Percentiles rank a stretch among this genome's conserved stretches.
Evolutionary conservation across 164 flowering plant species (phyloP).

Genomic region (Piper longum): DNA sequence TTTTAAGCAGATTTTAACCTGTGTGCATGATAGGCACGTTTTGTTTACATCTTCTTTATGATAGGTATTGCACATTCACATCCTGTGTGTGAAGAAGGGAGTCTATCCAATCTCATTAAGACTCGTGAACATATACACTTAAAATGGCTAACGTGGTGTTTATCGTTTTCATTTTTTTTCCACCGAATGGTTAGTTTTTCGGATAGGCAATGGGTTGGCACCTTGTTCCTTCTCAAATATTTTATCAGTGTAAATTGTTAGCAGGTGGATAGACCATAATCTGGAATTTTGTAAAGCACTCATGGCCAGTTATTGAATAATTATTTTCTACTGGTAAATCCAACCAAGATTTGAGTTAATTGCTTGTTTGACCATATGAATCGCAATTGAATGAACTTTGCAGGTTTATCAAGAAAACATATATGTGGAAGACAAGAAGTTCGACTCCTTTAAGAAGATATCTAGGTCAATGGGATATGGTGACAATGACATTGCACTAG

Average conservation of each 20-base stretch:
- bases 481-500: slow-evolving; percentile 66
- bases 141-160: no score
- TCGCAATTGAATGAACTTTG: not conserved
- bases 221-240: not conserved
- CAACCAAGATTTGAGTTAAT: not conserved
- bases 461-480: slow-evolving; percentile 87
- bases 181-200: not conserved
- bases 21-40: not conserved
- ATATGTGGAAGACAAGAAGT: slow-evolving; percentile 77
- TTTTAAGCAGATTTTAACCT: not conserved
- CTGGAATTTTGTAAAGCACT: no score
- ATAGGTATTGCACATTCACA: no score
- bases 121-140: no score
- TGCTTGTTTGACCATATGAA: not conserved
- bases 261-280: no score
- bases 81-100: no score
- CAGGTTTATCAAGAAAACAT: slow-evolving; percentile 98
- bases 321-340: no score
- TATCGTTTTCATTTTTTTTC: no score
- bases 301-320: no score
- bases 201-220: not conserved
- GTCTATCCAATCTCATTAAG: no score
- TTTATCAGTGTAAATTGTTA: no score
- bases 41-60: no score
- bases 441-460: slow-evolving; percentile 89